Evolutionary conservation across 257 asterid species (phyloP).

Genomic region (Scutellaria minor): DNA sequence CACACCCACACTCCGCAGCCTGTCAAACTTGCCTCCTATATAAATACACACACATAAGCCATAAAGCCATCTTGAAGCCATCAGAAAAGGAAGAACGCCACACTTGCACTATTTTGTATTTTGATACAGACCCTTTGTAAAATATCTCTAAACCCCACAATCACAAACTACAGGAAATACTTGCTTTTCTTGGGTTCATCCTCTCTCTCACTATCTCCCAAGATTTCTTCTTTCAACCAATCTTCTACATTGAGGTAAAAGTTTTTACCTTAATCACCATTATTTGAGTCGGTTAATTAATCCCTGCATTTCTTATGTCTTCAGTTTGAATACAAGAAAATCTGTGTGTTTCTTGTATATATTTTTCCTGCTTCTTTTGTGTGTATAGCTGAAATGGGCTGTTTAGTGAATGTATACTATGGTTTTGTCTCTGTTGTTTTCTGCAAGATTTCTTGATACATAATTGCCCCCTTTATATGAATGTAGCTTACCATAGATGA

Average conservation of each 20-base stretch:
- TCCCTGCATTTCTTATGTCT: too few species aligned
- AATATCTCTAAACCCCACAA: constrained; percentile 5
- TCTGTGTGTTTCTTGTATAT: too few species aligned
- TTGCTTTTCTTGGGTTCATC: not conserved
- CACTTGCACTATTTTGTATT: not conserved
- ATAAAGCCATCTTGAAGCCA: not conserved
- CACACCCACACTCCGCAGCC: constrained; percentile 26
- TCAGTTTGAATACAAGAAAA: not conserved
- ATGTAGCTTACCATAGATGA: not conserved
- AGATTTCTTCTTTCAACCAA: constrained; percentile 25
- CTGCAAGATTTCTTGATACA: not conserved
- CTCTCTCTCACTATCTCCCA: constrained; percentile 22
- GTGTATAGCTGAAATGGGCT: constrained; percentile 7
- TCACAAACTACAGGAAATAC: not conserved
- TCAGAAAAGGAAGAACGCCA: not conserved
- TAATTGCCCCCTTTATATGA: not conserved
- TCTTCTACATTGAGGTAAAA: constrained; percentile 39
- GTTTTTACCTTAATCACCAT: not conserved
- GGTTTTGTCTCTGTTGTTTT: not conserved
- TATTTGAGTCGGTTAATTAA: not conserved
- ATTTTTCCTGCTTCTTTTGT: not conserved
- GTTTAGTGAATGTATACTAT: not conserved
- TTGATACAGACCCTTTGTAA: not conserved
- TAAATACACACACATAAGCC: not conserved
- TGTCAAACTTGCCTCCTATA: constrained; percentile 29